Evolutionary conservation across 1,284 basidiomycete genomes (phyloP).

Genomic region (Tylopilus sp.): DNA sequence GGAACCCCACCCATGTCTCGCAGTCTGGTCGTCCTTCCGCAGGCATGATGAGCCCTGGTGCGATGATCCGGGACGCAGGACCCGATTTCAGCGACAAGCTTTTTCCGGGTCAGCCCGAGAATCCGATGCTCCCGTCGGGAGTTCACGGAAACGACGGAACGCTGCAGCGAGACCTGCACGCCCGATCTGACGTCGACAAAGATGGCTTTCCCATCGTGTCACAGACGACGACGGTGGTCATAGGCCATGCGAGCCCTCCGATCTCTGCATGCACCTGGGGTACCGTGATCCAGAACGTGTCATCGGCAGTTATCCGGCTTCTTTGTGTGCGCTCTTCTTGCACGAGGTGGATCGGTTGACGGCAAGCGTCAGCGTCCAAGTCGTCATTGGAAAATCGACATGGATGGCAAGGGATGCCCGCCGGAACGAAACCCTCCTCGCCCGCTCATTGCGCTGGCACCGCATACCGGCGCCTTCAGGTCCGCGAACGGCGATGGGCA

Average conservation of each 20-base stretch:
- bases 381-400: background rate
- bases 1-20: constrained; percentile 21
- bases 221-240: constrained; percentile 22
- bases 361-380: constrained; percentile 1
- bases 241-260: constrained; percentile 23
- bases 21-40: constrained; percentile 2
- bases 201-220: constrained; percentile 11
- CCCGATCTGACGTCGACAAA: constrained; percentile 11
- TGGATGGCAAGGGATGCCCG: constrained; percentile 13
- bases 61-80: constrained; percentile 3
- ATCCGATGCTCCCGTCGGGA: constrained; percentile 16
- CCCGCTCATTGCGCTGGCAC: constrained; percentile 20
- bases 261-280: constrained; percentile 22
- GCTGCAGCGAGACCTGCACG: constrained; percentile 12
- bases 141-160: background rate
- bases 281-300: constrained; percentile 16
- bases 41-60: constrained; percentile 14
- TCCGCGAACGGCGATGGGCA: constrained; percentile 20
- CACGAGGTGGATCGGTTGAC: constrained; percentile 9
- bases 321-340: constrained; percentile 13
- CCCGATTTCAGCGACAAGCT: background rate
- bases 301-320: constrained; percentile 14
- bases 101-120: constrained; percentile 18
- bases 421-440: constrained; percentile 22
- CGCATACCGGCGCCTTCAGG: constrained; percentile 12